Evolutionary conservation across 176 grass and related monocot species (phyloP), one percentile per base, ranked within the genome.

Genomic region (Luzula sylvatica): DNA sequence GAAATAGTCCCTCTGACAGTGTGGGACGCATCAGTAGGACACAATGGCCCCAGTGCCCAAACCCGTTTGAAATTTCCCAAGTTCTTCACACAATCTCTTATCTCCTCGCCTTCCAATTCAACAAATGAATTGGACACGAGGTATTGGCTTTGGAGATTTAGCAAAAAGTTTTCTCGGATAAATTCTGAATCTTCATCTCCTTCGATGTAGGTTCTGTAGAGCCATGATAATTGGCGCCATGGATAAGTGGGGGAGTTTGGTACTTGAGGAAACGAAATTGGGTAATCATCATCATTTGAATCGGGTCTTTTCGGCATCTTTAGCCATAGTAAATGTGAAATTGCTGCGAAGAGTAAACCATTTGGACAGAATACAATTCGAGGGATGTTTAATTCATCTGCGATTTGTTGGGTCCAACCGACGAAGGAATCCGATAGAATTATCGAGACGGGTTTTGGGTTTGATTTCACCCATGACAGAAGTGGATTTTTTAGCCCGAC

Each of bases 391-490:
- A 92, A 41, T 22, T 84, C 58, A 2, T 20, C 68, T 1, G 80
- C 72, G 15, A 84, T 62, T 3, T 68, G 71, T 19, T 84, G 80
- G 52, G 72, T 76, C 86, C 86, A 92, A 7, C 73, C 76, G 20
- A 71, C 50, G 64, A 92, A 86, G 23, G 73, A 67, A 38, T 92
- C 77, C 2, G 77, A 83, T 15, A 92, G 3, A 46, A 92, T 58
- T 22, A 56, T 65, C 11, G 20, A 61, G n/a, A 80, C 39, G 13
- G 72, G 76, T 18, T 65, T 42, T 1, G 44, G 23, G 24, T 65
- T 32, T 2, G 48, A 12, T 21, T 58, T 35, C 11, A 38, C 48
- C 70, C 70, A 74, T 29, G 32, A 26, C 0, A 65, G 60, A 18
- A 74, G 39, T 15, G 59, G 70, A 22, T 55, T 58, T 17, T 23